Base-by-base conservation (phyloP, 75 land plant species). In the Selaginella tamariscina region DNA sequence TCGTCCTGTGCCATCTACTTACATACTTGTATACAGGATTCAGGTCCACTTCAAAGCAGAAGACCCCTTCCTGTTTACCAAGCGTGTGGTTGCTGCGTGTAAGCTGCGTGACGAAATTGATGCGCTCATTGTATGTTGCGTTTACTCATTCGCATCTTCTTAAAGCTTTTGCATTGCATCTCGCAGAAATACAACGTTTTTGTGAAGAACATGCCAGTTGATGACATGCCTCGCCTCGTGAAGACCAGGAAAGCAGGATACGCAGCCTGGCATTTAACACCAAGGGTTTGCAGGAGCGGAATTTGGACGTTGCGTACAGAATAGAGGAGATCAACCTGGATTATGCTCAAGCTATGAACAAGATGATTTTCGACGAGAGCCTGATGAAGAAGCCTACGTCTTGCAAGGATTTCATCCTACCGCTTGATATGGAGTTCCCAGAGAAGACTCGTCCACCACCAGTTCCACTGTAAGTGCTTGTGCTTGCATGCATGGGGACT, bases 271-370 rank as follows among this genome's bases (percentile, higher is more conserved):
- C 68, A 32, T 66, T 39, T 5, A 72, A 72, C 65, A 60, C 55
- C 21, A 77, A 77, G 55, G 70, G 26, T 2, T 33, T 67, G 54
- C 33, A 27, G 56, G 79, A 77, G 24, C 56, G 62, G 23, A 56
- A 55, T 26, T 31, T 72, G 0, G 79, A 67, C 49, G n/a, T 68
- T 2, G 30, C 76, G 2, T 29, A 24, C 20, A 55, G 65, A 26
- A 11, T 77, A 2, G 28, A 27, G 0, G 79, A 77, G 63, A 73
- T 66, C 20, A 72, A 77, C 30, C 0, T 65, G 21, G 79, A 77
- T 21, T 72, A 72, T 72, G 79, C 74, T 0, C 31, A 62, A n/a
- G 65, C 65, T 0, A 77, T 77, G 79, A 77, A 77, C 65, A 74
- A 67, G 28, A 32, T 77, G 29, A 70, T 72, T 5, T 67, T 77